A percentile compares a stretch with the other conserved stretches of the same genome.
These are phyloP conservation scores for bread wheat (Triticum aestivum) DNA, from an alignment of 176 grass and related monocot species.

Conservation along the genomic window DNA sequence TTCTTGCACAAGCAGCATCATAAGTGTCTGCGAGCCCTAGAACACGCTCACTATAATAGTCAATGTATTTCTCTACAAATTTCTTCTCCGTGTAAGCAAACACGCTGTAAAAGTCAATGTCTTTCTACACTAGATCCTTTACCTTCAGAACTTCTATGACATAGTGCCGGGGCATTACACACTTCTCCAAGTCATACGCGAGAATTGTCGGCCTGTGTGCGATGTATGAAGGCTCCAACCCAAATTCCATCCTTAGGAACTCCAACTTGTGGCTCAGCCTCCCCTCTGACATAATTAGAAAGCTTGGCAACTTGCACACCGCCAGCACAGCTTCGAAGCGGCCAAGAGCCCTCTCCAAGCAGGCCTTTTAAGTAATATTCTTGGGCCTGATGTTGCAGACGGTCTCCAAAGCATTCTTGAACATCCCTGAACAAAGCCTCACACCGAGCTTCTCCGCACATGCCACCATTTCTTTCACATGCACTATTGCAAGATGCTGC, in stretches of 20 bases:
- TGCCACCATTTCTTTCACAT: neutral
- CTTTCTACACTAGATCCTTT: slow-evolving; percentile 31
- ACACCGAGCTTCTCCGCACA: neutral
- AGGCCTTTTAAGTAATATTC: neutral
- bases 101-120: neutral
- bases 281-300: neutral
- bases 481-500: no score
- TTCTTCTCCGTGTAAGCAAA: rapidly evolving
- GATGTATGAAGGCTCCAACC: neutral
- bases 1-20: slow-evolving; percentile 12
- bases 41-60: neutral
- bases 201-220: neutral
- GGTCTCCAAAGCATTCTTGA: neutral
- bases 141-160: slow-evolving; percentile 41
- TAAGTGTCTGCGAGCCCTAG: slow-evolving; percentile 35
- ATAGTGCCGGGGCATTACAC: slow-evolving; percentile 39
- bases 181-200: slow-evolving; percentile 23
- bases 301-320: neutral
- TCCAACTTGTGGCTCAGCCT: slow-evolving; percentile 20
- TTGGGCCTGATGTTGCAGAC: neutral
- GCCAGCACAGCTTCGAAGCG: slow-evolving; percentile 37
- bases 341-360: slow-evolving; percentile 43
- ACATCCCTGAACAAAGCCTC: neutral
- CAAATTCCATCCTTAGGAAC: slow-evolving; percentile 38
- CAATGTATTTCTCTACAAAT: slow-evolving; percentile 31